Conservation (phyloP, 2,329 filamentous ascomycete species). For the Beauveria caledonica region DNA sequence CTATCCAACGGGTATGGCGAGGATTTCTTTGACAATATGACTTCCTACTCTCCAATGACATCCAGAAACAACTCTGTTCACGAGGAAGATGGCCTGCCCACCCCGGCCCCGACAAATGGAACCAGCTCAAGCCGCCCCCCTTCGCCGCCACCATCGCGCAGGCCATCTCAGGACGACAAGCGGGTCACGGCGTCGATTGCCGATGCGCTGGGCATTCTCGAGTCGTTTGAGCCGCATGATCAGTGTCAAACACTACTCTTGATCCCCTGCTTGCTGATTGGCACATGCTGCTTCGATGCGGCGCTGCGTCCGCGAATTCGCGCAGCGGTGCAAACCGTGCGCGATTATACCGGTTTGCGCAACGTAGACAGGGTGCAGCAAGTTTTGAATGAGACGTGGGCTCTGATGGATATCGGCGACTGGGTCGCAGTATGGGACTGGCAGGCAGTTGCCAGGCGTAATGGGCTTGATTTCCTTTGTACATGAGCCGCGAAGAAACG, state of each 20-base stretch:
- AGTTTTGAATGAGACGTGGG: constrained; percentile 52
- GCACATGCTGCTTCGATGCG: constrained; percentile 49
- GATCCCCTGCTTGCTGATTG: constrained; percentile 52
- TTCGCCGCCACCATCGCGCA: constrained; percentile 40
- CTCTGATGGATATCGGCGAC: constrained; percentile 48
- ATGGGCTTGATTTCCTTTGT: constrained; percentile 50
- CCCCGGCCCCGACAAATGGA: constrained; percentile 4
- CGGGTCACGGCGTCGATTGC: constrained; percentile 48
- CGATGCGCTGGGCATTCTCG: constrained; percentile 46
- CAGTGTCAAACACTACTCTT: constrained; percentile 51
- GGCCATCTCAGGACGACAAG: constrained; percentile 40
- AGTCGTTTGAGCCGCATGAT: constrained; percentile 48
- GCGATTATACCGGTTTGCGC: constrained; percentile 51
- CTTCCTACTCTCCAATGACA: constrained; percentile 26
- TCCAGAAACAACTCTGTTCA: constrained; percentile 34
- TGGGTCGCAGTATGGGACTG: constrained; percentile 57
- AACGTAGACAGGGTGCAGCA: constrained; percentile 47
- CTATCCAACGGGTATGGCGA: not conserved
- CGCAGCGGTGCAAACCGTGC: constrained; percentile 40
- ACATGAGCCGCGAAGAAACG: constrained; percentile 20
- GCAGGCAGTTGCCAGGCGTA: constrained; percentile 45
- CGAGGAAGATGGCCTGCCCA: constrained; percentile 23
- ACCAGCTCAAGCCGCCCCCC: constrained; percentile 17
- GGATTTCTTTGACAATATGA: not conserved
- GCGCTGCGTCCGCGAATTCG: constrained; percentile 45